Evolutionary conservation across 2,329 filamentous ascomycete genomes (phyloP), one percentile per base, ranked within the genome.

Genomic region (Fusarium bactridioides): DNA sequence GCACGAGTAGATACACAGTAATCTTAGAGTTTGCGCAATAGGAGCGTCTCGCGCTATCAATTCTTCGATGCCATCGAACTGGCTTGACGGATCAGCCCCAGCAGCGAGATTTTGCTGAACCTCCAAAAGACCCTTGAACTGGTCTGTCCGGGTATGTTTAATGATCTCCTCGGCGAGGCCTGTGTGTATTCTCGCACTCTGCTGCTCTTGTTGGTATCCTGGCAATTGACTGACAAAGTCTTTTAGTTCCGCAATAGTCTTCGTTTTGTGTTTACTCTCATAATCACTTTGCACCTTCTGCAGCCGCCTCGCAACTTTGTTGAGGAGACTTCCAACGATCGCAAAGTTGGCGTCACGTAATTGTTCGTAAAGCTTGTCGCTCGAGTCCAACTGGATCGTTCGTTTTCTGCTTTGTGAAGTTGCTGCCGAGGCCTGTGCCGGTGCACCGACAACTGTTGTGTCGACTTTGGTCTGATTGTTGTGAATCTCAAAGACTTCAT

Each of bases 141-240:
- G 89, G 77, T 98, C 95, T 23, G 94, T 93, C 56, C 93, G 90
- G 2, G 96, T 99, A 77, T 94, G 90, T 78, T 97, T 96, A 86
- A 97, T 95, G 60, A 99, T 96, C 74, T 98, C 95, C 82, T 98
- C 96, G 2, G 95, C 94, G 48, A 99, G 87, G 12, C 93, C 93
- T 4, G 95, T 97, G 78, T 99, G 96, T 35, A 95, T 89, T 71
- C 96, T 94, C n/a, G 97, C 85, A 77, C 93, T 97, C 74, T 95
- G 92, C 78, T 98, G 94, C 80, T 99, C 96, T 51, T 94, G 92
- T 82, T 98, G 95, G 77, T 97, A 97, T 16, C 91, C 92, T 1
- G 96, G 95, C 31, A 99, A 85, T 80, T 97, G 97, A 76, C 92
- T 91, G n/a, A 99, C 96, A 79, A 98, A 98, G 29, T 97, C 94